Base-by-base conservation (phyloP, 2,329 filamentous ascomycete genomes). In the Claviceps purpurea region DNA sequence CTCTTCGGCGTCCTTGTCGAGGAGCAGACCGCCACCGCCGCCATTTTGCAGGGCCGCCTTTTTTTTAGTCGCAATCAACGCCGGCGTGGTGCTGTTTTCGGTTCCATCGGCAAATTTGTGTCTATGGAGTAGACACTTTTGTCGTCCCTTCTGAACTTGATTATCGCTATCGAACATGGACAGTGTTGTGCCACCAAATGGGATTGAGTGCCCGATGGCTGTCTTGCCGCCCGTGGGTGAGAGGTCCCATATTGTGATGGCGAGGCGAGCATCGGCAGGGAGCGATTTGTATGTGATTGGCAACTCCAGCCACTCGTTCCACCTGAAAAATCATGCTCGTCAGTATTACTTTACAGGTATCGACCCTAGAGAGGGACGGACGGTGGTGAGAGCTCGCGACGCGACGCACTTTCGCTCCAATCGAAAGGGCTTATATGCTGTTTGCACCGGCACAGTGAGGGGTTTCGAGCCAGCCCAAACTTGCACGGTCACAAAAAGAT, bases 381-480 rank as follows among this genome's bases (percentile, higher is more conserved):
- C 14, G 14, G 34, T 11, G 18, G 44, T 16, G 4, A 16, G 16
- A 34, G 6, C 11, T 39, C 20, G 39, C n/a, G 10, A 37, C 22
- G 39, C 13, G 2, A 40, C 65, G 50, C 59, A 83, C 75, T 73
- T 79, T 70, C 82, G 72, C 62, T 85, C 81, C 39, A 78, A 78
- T 64, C 89, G 89, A 65, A 98, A 97, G 7, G 88, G 73, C 64
- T 89, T 95, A 70, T 97, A 97, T 24, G 89, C 79, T 2, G 93
- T 98, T 67, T 97, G 91, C 11, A 94, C 79, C 0, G 89, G 87
- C 1, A 97, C 87, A 0, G 90, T 94, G 59, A 98, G 72, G 39
- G 91, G 89, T 66, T 98, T 98, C 30, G 90, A 96, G 61, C 94
- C 89, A 13, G 90, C 88, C 85, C 91, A 98, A 61, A 97, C 78